Percentiles rank a stretch among this genome's conserved stretches.
Evolutionary conservation across 768 basidiomycete genomes (phyloP).

Genomic region (Nidularia pulvinata): DNA sequence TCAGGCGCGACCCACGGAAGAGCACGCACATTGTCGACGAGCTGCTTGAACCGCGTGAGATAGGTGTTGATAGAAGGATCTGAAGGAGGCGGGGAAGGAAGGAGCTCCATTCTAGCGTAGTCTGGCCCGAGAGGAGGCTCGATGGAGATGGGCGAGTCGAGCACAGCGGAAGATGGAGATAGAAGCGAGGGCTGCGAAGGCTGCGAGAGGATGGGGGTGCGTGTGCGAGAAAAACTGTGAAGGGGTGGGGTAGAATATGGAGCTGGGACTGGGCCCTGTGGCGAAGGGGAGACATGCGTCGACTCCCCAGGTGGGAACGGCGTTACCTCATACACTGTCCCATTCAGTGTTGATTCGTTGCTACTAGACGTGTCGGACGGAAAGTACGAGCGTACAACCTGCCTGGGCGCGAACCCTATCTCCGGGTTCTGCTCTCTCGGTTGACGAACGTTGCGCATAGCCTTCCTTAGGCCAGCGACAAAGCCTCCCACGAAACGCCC

Average conservation of each 20-base stretch:
- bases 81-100: conserved; percentile 24
- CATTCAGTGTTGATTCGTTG: too few relatives aligned
- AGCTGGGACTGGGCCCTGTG: not conserved
- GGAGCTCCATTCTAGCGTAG: conserved; percentile 46
- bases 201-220: not conserved
- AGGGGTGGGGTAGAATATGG: not conserved
- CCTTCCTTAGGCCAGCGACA: not conserved
- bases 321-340: too few relatives aligned
- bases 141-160: conserved; percentile 30
- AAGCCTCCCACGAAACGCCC: not conserved
- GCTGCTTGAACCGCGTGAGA: conserved; percentile 27
- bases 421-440: too few relatives aligned
- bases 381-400: too few relatives aligned
- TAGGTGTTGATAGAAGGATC: conserved; percentile 26
- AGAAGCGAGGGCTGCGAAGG: conserved; percentile 8
- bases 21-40: conserved; percentile 27
- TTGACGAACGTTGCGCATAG: too few relatives aligned
- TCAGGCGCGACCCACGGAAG: conserved; percentile 43
- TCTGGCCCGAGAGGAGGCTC: conserved; percentile 41
- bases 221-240: not conserved
- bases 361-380: too few relatives aligned
- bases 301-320: too few relatives aligned
- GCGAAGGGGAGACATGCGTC: too few relatives aligned
- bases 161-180: conserved; percentile 11
- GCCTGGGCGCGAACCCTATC: too few relatives aligned